phyloP scores from a whole-genome alignment of 179 eudicot species.

The Beta macrorhiza region DNA sequence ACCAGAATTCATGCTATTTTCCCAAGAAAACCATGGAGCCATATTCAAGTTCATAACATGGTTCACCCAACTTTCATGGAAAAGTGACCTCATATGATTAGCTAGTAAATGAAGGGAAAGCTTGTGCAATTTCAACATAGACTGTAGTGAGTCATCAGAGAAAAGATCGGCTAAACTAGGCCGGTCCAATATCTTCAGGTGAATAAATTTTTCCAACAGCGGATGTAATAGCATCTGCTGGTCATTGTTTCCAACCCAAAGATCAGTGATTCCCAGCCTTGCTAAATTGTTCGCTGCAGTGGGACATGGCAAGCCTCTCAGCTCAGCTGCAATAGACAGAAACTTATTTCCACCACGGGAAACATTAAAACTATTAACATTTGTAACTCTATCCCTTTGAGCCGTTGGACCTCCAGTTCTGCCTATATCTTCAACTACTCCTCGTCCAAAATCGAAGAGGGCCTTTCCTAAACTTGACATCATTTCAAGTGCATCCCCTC shows the following conservation, averaged over 20 bases:
- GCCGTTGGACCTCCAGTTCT: constrained; percentile 63
- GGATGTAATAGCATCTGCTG: constrained; percentile 72
- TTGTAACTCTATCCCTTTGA: constrained; percentile 48
- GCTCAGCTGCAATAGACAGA: constrained; percentile 62
- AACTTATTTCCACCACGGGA: constrained; percentile 48
- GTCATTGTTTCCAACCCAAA: constrained; percentile 86
- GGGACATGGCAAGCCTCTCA: constrained; percentile 87
- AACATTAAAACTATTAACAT: constrained; percentile 32
- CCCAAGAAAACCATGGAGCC: constrained; percentile 99
- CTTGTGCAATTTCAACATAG: constrained; percentile 56
- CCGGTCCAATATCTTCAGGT: constrained; percentile 70
- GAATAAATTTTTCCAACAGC: constrained; percentile 72
- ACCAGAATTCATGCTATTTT: constrained; percentile 46
- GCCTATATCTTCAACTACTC: constrained; percentile 94
- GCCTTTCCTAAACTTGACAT: constrained; percentile 87
- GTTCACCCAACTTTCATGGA: constrained; percentile 88
- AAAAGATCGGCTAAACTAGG: constrained; percentile 62
- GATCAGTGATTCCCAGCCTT: constrained; percentile 65
- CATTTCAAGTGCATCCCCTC: constrained; percentile 93
- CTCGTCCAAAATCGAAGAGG: constrained; percentile 90
- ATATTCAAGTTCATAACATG: constrained; percentile 64
- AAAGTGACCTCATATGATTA: constrained; percentile 64
- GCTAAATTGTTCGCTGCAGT: constrained; percentile 64
- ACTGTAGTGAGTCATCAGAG: constrained; percentile 46
- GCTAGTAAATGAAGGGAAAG: constrained; percentile 76